Evolutionary conservation across 495 filamentous ascomycete genomes (phyloP), one percentile per base, ranked within the genome.

Genomic region (Aspergillus olivimuriae): DNA sequence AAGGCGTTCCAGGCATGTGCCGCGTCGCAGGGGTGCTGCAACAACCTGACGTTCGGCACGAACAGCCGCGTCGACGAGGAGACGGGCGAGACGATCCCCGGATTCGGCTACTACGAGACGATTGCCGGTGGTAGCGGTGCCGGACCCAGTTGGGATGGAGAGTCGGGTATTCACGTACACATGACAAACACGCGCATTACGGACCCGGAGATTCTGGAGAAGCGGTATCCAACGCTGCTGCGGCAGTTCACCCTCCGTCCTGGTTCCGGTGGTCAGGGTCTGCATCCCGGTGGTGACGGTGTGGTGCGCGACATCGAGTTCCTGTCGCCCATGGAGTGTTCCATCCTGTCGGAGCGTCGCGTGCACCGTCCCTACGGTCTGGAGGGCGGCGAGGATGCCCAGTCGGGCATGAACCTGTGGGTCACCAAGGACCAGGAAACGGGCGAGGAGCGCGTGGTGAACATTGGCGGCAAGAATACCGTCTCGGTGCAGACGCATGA

Each of bases 101-200:
- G 89, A 12, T 98, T 98, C 61, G 92, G 92, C 14, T 98, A 98
- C 73, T 97, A 97, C 66, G 90, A 96, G 66, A 96, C 90, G 1
- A 95, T 96, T 57, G 89, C 91, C 2, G 92, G 92, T 19, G 92
- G 92, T 7, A 85, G 80, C 50, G 92, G 92, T 39, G 92, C 92
- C 0, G 90, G 91, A 0, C 78, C 85, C 1, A 75, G 76, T 26
- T 98, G 92, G 92, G 76, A 87, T 41, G 92, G 92, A 34, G 89
- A 89, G 6, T 83, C 77, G 39, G 92, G 92, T 33, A 87, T 97
- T 34, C 92, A 98, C 58, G 84, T 82, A 16, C 91, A 97, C 63
- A 98, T 97, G 91, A 98, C 92, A n/a, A 98, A 98, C 62, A 98
- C 92, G 4, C 81, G 92, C 1, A 97, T 97, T 58, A 98, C 92